Base-by-base conservation (phyloP, 2,329 filamentous ascomycete genomes). In the Emmonsiellopsis sp. region DNA sequence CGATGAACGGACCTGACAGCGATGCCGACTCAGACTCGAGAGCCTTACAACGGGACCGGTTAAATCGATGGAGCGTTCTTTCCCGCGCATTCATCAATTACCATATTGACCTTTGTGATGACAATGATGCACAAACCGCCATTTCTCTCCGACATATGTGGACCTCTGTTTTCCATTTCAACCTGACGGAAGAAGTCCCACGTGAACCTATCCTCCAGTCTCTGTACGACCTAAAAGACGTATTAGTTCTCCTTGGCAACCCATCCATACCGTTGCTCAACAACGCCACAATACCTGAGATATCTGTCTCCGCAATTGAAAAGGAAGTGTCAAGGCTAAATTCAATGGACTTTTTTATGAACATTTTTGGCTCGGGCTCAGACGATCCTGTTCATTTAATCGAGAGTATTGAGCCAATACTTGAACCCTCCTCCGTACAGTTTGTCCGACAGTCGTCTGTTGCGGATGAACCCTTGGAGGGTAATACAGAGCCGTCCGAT, bases 331-430 rank as follows among this genome's bases (percentile, higher is more conserved):
- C 89, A 10, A 90, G 91, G 62, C 78, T 97, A 35, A 95, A 89
- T 11, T 97, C 92, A 0, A 93, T 95, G 81, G 92, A 96, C 65
- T 97, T 97, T 68, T 97, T 98, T 69, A 78, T 90, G 50, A 88
- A 85, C 38, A 81, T 98, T 0, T 97, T 97, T 66, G 86, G 88
- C 55, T 84, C 90, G 38, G 86, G 93, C 54, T 81, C 85, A 55
- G 83, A 85, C 46, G 85, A 96, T 60, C 88, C 92, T 0, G 80
- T 92, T 10, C 80, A 85, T 5, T 82, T 96, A 16, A 96, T 98
- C 55, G 90, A 96, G 63, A 93, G 85, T 31, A 74, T 98, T 37
- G 93, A 98, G 64, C 93, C 93, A 3, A 87, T 98, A 8, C 76
- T 98, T 5, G 92, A 96, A 57, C 84, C 87, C 0, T 65, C 68